Base-by-base conservation (phyloP, 2,329 filamentous ascomycete genomes). In the Tolypocladium inflatum region DNA sequence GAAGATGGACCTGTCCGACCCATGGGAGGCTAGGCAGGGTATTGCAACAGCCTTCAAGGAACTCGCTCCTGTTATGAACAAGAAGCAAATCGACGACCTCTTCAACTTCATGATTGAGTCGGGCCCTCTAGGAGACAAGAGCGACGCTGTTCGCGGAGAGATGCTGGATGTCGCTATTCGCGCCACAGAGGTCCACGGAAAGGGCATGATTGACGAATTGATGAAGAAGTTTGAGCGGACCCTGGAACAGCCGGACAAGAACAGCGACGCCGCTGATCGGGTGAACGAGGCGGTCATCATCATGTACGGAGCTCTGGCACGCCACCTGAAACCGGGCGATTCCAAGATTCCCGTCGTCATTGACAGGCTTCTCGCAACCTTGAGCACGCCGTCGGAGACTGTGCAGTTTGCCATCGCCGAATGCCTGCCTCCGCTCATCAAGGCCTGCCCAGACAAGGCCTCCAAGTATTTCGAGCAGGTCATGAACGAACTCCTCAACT, bases 221-320 rank as follows among this genome's bases (percentile, higher is more conserved):
- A 99, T 99, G 92, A 84, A 88, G 66, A 86, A 93, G 17, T 95
- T 97, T 67, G 94, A 99, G 72, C 82, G 81, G 30, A 91, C 90
- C 0, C 79, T 99, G n/a, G 91, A 93, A 68, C 86, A 85, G 3
- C 89, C 91, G 3, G 90, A 94, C 70, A 90, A 88, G 69, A 88
- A 86, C 58, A 91, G 87, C 0, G 85, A 92, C 63, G 84, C 87
- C 57, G 87, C 90, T 21, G 95, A 99, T 72, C 84, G 91, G 60
- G 89, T 97, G 62, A 97, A 97, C 65, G 94, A 99, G 74, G 94
- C 95, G 21, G 92, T 99, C 56, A 92, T 99, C 65, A 94, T 99
- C 65, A 88, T 99, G 71, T 99, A 99, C 66, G 94, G 94, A 70
- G 93, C 95, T 55, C 77, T 99, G 42, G 94, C 92, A 50, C 86